phyloP scores from a whole-genome alignment of 805 yeast species.

The Komagataella kurtzmanii region DNA sequence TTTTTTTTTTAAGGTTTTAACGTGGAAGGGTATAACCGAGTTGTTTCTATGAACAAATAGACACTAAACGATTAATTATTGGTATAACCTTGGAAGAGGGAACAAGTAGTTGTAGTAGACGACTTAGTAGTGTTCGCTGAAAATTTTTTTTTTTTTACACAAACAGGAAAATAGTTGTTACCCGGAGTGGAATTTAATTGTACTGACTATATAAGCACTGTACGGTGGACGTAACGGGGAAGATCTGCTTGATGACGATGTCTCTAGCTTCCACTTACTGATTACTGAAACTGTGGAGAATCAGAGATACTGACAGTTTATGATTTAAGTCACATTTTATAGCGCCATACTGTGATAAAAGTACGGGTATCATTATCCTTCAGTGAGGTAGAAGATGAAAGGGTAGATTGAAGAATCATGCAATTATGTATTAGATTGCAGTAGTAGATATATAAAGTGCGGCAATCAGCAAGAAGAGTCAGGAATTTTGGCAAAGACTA shows the following conservation, averaged over 20 bases:
- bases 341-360: too few species aligned
- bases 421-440: neutral
- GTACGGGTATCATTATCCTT: too few species aligned
- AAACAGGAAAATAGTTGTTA: neutral
- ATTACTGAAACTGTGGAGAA: too few species aligned
- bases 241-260: too few species aligned
- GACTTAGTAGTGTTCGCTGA: neutral
- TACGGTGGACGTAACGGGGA: neutral
- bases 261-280: neutral
- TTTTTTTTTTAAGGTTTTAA: conserved; percentile 6
- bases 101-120: neutral
- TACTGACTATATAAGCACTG: neutral
- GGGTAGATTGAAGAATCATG: neutral
- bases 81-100: conserved; percentile 2
- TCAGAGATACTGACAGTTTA: too few species aligned
- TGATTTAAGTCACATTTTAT: too few species aligned
- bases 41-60: neutral
- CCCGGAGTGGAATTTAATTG: neutral
- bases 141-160: neutral
- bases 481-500: neutral
- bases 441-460: neutral
- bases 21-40: neutral
- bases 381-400: neutral
- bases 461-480: neutral
- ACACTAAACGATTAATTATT: conserved; percentile 3